These are phyloP conservation scores for Populus hybrid DNA, from an alignment of 441 rosid genomes.

Conservation along the genomic window DNA sequence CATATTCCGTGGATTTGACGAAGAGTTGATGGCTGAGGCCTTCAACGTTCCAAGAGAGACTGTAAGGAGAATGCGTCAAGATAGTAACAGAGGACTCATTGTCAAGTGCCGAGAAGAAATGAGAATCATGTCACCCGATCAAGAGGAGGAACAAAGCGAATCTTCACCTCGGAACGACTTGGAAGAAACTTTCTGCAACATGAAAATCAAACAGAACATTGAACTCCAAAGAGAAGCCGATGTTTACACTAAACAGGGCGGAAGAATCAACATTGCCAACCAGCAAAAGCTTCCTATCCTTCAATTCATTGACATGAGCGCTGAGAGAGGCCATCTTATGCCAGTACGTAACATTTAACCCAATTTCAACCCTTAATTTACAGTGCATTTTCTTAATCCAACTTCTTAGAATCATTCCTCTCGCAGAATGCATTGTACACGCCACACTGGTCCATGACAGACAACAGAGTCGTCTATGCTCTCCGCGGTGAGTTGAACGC, in stretches of 20 bases:
- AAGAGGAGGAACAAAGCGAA: background rate
- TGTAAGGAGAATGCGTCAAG: slow-evolving; percentile 21
- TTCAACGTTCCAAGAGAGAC: slow-evolving; percentile 23
- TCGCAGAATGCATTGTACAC: slow-evolving; percentile 33
- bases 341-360: slow-evolving; percentile 17
- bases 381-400: background rate
- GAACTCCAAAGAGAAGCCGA: slow-evolving; percentile 25
- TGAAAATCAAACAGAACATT: slow-evolving; percentile 26
- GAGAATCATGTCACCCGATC: slow-evolving; percentile 9
- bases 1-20: slow-evolving; percentile 30
- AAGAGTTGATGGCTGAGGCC: slow-evolving; percentile 29
- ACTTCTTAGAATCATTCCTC: background rate
- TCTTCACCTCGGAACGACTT: slow-evolving; percentile 18
- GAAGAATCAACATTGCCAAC: slow-evolving; percentile 28
- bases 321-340: slow-evolving; percentile 31
- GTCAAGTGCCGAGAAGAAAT: slow-evolving; percentile 21
- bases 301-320: slow-evolving; percentile 25
- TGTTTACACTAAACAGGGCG: slow-evolving; percentile 28
- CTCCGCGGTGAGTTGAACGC: slow-evolving; percentile 22
- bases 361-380: slow-evolving; percentile 13
- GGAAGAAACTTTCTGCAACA: slow-evolving; percentile 34
- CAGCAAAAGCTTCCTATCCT: slow-evolving; percentile 38
- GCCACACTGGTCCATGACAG: slow-evolving; percentile 39
- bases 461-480: slow-evolving; percentile 29
- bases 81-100: slow-evolving; percentile 22